These are phyloP conservation scores for Zelopaecilomyces penicillatus DNA, from an alignment of 2,329 filamentous ascomycete genomes.

Conservation along the genomic window DNA sequence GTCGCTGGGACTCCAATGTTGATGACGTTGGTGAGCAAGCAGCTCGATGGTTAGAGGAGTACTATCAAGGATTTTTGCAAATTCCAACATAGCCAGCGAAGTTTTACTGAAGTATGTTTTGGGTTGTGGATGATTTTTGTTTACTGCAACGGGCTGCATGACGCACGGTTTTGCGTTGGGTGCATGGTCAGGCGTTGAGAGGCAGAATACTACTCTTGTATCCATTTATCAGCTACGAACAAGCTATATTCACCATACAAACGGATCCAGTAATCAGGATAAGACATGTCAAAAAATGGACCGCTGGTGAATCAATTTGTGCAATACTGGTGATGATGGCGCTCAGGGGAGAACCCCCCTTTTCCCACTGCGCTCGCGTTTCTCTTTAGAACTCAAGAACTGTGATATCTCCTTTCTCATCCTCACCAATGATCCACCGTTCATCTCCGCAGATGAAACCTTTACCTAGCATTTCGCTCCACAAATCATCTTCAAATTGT, in stretches of 20 bases:
- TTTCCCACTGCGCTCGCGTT: no score
- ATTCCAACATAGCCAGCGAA: conserved; percentile 26
- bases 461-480: conserved; percentile 40
- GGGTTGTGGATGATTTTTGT: not conserved
- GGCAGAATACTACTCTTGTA: no score
- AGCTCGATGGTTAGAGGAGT: conserved; percentile 45
- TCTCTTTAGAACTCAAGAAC: conserved; percentile 40
- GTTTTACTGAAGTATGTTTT: conserved; percentile 2
- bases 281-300: no score
- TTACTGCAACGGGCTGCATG: no score
- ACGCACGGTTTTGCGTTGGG: no score
- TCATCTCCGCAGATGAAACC: conserved; percentile 52
- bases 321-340: no score
- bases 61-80: conserved; percentile 47
- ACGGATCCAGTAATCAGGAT: no score
- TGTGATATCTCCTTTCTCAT: conserved; percentile 39
- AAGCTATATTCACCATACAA: no score
- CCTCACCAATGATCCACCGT: conserved; percentile 54
- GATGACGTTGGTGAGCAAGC: conserved; percentile 44
- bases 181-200: no score
- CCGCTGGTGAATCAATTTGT: no score
- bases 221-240: no score
- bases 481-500: conserved; percentile 35
- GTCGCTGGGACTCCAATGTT: conserved; percentile 42
- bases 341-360: no score